Percentiles rank a stretch among this genome's conserved stretches.
Evolutionary conservation across 495 filamentous ascomycete genomes (phyloP).

Genomic region (Symbiotaphrina buchneri): DNA sequence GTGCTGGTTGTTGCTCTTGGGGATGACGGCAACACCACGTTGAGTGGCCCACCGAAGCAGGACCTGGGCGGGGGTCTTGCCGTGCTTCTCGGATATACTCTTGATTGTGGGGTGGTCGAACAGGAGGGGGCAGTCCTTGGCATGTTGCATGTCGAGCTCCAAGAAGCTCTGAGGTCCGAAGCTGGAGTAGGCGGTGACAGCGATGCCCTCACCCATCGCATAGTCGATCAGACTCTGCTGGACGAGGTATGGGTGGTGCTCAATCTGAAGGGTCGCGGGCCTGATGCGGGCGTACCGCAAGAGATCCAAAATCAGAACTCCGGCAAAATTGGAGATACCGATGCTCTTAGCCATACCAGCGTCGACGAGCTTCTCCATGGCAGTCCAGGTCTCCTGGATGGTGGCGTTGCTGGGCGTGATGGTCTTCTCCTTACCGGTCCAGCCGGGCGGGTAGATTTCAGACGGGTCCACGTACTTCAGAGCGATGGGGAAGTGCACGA

Average conservation of each 20-base stretch:
- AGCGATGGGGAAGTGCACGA: constrained; percentile 65
- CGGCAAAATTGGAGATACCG: constrained; percentile 78
- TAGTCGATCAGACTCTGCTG: constrained; percentile 56
- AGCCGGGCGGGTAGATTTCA: constrained; percentile 63
- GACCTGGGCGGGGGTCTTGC: constrained; percentile 63
- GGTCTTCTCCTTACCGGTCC: constrained; percentile 29
- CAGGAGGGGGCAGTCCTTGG: constrained; percentile 37
- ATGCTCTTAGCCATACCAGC: constrained; percentile 51
- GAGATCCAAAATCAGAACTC: constrained; percentile 62
- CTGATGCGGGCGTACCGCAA: constrained; percentile 61
- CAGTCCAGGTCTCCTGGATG: constrained; percentile 75
- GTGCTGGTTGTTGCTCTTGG: constrained; percentile 50
- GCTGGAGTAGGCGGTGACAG: constrained; percentile 74
- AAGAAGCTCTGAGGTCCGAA: constrained; percentile 73
- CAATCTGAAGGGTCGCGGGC: constrained; percentile 75
- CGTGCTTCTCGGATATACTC: constrained; percentile 41
- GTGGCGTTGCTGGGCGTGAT: constrained; percentile 39
- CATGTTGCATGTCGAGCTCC: constrained; percentile 56
- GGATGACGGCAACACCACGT: constrained; percentile 77
- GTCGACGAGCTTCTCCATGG: constrained; percentile 59
- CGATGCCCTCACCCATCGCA: constrained; percentile 47
- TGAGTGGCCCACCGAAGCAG: constrained; percentile 89
- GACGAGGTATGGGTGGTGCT: constrained; percentile 92
- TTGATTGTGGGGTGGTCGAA: constrained; percentile 49
- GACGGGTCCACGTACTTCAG: constrained; percentile 59